phyloP scores from a whole-genome alignment of 306 rosid genomes.

The Gastrolobium bilobum region DNA sequence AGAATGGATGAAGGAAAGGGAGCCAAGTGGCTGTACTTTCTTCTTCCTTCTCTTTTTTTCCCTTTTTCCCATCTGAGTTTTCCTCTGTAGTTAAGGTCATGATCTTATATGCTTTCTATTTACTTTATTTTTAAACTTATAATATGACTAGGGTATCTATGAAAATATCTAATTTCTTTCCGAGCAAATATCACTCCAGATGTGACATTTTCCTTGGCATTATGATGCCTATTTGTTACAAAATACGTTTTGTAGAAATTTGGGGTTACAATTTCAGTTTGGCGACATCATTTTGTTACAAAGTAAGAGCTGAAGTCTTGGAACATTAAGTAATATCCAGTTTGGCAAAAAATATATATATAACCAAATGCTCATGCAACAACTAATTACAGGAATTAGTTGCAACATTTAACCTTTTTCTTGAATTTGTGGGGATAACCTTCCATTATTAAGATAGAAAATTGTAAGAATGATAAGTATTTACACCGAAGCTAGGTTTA shows the following conservation, averaged over 20 bases:
- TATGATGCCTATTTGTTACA: constrained; percentile 1
- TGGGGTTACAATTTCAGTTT: constrained; percentile 25
- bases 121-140: constrained; percentile 19
- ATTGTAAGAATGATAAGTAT: constrained; percentile 7
- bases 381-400: background rate
- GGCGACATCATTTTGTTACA: background rate
- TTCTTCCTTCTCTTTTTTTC: constrained; percentile 1
- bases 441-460: constrained; percentile 14
- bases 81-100: constrained; percentile 43
- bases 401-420: constrained; percentile 25
- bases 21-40: background rate
- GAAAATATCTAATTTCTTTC: constrained; percentile 41
- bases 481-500: constrained; percentile 22
- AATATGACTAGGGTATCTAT: constrained; percentile 37
- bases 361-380: background rate
- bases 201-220: constrained; percentile 32
- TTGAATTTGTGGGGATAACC: constrained; percentile 28
- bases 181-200: constrained; percentile 6
- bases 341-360: background rate
- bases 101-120: constrained; percentile 45
- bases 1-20: constrained; percentile 29
- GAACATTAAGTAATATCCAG: background rate
- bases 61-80: constrained; percentile 25
- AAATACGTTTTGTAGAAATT: background rate
- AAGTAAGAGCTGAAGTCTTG: constrained; percentile 34